Conservation (phyloP, 441 rosid species). For the Aleurites moluccanus region DNA sequence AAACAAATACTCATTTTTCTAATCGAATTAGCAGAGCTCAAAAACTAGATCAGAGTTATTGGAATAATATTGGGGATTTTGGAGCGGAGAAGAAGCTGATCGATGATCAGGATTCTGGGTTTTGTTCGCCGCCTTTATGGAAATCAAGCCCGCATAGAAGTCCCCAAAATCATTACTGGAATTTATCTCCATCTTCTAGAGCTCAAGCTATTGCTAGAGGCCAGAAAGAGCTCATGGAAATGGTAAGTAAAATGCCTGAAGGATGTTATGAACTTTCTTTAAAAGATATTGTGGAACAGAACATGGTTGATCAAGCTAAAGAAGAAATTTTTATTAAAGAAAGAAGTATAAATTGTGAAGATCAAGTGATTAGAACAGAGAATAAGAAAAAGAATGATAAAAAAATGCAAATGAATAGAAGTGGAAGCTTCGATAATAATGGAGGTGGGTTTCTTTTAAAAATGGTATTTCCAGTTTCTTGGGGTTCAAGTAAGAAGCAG, state of each 20-base stretch:
- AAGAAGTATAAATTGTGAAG: neutral
- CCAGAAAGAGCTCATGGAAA: conserved; percentile 84
- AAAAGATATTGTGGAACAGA: conserved; percentile 67
- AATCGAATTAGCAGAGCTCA: conserved; percentile 18
- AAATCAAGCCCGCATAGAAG: conserved; percentile 46
- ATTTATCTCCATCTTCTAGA: conserved; percentile 63
- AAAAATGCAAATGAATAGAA: conserved; percentile 29
- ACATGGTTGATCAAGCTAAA: conserved; percentile 20
- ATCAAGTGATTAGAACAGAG: neutral
- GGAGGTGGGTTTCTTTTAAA: conserved; percentile 63
- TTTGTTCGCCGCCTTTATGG: conserved; percentile 67
- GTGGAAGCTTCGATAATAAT: conserved; percentile 35
- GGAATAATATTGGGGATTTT: conserved; percentile 1
- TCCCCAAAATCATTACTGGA: conserved; percentile 44
- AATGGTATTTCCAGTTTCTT: conserved; percentile 61
- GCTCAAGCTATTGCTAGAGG: conserved; percentile 77
- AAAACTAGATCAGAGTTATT: conserved; percentile 23
- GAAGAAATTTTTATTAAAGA: conserved; percentile 25
- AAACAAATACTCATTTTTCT: conserved; percentile 25
- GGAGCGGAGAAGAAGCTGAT: conserved; percentile 1
- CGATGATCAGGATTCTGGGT: conserved; percentile 49
- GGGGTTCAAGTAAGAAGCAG: conserved; percentile 37
- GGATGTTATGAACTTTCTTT: conserved; percentile 82
- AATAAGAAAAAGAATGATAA: conserved; percentile 32
- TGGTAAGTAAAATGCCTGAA: conserved; percentile 91